Evolutionary conservation across 2,329 filamentous ascomycete species (phyloP).

Genomic region (Paecilomyces variotii): DNA sequence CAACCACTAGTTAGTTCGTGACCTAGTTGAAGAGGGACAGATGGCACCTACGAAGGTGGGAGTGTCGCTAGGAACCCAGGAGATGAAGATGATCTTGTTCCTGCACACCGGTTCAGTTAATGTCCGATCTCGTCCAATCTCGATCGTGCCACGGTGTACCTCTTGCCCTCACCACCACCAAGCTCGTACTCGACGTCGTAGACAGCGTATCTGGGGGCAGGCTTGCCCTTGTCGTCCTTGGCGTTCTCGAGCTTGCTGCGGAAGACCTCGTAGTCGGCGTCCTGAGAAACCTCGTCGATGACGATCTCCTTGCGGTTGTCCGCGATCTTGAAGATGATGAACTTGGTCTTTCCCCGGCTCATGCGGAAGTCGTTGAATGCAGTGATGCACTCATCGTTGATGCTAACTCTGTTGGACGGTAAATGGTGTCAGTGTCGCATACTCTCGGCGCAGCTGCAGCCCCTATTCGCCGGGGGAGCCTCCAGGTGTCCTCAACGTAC

Average conservation of each 20-base stretch:
- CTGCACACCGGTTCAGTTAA: slow-evolving; percentile 17
- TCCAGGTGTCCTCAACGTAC: slow-evolving; percentile 2
- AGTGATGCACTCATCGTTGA: slow-evolving; percentile 40
- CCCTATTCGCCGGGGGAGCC: not conserved
- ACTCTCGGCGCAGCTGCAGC: not conserved
- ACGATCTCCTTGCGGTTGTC: slow-evolving; percentile 44
- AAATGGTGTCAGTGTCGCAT: not conserved
- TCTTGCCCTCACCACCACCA: slow-evolving; percentile 40
- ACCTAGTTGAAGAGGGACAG: not conserved
- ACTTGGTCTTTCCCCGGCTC: slow-evolving; percentile 38
- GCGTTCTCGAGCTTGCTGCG: slow-evolving; percentile 37
- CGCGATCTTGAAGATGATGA: slow-evolving; percentile 46
- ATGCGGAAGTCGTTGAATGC: slow-evolving; percentile 42
- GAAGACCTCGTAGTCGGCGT: slow-evolving; percentile 42
- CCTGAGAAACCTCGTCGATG: slow-evolving; percentile 37
- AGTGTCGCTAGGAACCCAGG: slow-evolving; percentile 36
- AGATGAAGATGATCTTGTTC: slow-evolving; percentile 46
- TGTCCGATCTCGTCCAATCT: not conserved
- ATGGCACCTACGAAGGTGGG: slow-evolving; percentile 30
- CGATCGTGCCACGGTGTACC: slow-evolving; percentile 24
- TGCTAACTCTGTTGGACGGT: slow-evolving; percentile 31
- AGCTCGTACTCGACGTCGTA: slow-evolving; percentile 45
- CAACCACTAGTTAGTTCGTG: slow-evolving; percentile 8
- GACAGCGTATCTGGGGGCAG: slow-evolving; percentile 41
- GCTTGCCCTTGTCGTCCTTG: slow-evolving; percentile 35